Base-by-base conservation (phyloP, 2,329 filamentous ascomycete genomes). In the Cercospora nicotianae region DNA sequence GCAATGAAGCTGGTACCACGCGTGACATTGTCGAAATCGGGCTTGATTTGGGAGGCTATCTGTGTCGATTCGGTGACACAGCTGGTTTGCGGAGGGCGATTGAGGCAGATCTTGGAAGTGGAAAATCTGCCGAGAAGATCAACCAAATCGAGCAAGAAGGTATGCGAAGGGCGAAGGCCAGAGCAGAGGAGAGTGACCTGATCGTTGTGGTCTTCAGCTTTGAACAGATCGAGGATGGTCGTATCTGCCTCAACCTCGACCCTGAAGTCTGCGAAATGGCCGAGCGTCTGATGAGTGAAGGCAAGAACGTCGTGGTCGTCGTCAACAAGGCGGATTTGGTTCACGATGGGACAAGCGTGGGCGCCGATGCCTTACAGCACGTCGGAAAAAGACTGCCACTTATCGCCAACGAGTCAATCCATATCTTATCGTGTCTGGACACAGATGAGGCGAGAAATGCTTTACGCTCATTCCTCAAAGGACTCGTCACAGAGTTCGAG, bases 41-140 rank as follows among this genome's bases (percentile, higher is more conserved):
- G 30, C 85, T 99, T 28, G 95, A 99, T 80, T 85, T 99, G 59
- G 89, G 90, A 0, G 95, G 95, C 0, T 99, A 91, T 81, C 88
- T 96, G 60, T 96, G 94, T 79, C 92, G 91, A n/a, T 90, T 99
- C 76, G 94, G 94, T 16, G 95, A 99, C 80, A 98, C 95, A 75
- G 95, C 95, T 20, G 95, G 95, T 0, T 87, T 99, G 72, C 86
- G 93, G 60, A 65, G 70, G 63, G 67, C 69, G 4, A 59, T 67
- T 33, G 28, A 71, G 31, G 53, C 53, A 60, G 66, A 63, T 39
- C 13, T 59, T 23, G 51, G 16, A 42, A 58, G 36, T 20, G 53
- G 31, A n/a, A 30, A 67, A 58, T 30, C 66, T 65, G 74, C 66
- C n/a, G 67, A 67, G 4, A 66, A 75, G 4, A 87, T 97, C 68